Evolutionary conservation across 2,329 filamentous ascomycete genomes (phyloP), one percentile per base, ranked within the genome.

Genomic region (Botrytis deweyae): DNA sequence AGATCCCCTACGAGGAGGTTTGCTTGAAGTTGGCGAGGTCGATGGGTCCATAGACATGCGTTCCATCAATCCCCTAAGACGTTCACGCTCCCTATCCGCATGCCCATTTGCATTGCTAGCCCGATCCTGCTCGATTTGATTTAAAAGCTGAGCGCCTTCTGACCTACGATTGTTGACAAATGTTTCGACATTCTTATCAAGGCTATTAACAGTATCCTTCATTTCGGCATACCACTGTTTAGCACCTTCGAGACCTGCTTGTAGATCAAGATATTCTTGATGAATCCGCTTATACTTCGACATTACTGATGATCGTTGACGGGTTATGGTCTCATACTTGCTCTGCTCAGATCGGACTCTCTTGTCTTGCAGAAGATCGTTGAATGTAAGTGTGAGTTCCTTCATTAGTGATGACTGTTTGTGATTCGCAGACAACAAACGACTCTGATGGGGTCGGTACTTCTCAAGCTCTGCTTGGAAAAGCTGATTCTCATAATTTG

Each of bases 391-490:
- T 0, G 94, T 97, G 64, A 99, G 87, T 78, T 99, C 96, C 83
- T 98, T 98, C 90, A 99, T 94, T 72, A 99, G 85, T 0, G 93
- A 91, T 0, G 93, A 91, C 82, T 99, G 96, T 83, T 98, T 99
- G 83, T 99, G 96, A 76, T 94, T 97, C 22, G 96, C 95, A 82
- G 98, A 94, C 14, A 97, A 85, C 25, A 99, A 88, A 49, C 96
- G 91, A 79, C 92, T 97, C 81, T 98, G 96, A 79, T 98, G 93
- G 42, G 94, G 92, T 61, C 94, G 87, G 84, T 98, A 99, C 82
- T 99, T 99, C 83, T 98, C 95, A n/a, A 99, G 87, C 82, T 99
- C 96, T 25, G 94, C 91, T 81, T 98, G 93, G 84, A 99, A 99
- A 4, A 99, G 88, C 80, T 97, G 94, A 20, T 87, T 91, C 82